phyloP scores from a whole-genome alignment of 345 rosid genomes.

The Turnera subulata region DNA sequence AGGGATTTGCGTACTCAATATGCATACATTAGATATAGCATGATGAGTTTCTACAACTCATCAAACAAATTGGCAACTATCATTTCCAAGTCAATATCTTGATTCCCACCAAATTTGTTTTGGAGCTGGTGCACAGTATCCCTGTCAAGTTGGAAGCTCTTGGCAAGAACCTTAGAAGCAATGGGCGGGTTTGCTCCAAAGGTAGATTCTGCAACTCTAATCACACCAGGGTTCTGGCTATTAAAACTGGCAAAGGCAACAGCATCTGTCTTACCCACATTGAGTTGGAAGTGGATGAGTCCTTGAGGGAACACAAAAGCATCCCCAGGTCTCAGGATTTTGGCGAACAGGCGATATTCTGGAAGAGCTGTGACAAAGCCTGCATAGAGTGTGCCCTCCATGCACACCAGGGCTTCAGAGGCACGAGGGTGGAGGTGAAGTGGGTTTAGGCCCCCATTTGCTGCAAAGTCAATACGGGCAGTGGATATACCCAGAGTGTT shows the following conservation, averaged over 20 bases:
- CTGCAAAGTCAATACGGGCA: neutral
- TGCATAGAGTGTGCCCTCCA: conserved; percentile 6
- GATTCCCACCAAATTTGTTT: neutral
- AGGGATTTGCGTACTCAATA: too few species aligned
- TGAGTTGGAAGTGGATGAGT: conserved; percentile 5
- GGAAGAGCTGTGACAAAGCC: conserved; percentile 10
- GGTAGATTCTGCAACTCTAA: neutral
- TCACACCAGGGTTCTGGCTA: conserved; percentile 16
- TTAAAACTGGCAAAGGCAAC: neutral
- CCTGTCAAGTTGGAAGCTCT: conserved; percentile 2
- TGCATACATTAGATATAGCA: too few species aligned
- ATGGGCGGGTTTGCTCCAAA: conserved; percentile 1
- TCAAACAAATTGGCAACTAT: too few species aligned
- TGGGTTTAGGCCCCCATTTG: neutral
- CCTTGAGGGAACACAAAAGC: conserved; percentile 10
- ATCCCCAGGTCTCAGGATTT: conserved; percentile 4
- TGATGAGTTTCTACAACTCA: too few species aligned
- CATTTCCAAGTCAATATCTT: too few species aligned
- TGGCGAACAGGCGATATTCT: conserved; percentile 9
- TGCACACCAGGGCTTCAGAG: neutral
- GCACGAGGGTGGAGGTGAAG: conserved; percentile 10
- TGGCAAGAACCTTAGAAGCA: neutral
- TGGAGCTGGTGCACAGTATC: neutral
- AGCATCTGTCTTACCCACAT: neutral
- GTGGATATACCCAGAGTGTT: conserved; percentile 11